Conservation (phyloP, 805 yeast species). For the Pichia eremophila region DNA sequence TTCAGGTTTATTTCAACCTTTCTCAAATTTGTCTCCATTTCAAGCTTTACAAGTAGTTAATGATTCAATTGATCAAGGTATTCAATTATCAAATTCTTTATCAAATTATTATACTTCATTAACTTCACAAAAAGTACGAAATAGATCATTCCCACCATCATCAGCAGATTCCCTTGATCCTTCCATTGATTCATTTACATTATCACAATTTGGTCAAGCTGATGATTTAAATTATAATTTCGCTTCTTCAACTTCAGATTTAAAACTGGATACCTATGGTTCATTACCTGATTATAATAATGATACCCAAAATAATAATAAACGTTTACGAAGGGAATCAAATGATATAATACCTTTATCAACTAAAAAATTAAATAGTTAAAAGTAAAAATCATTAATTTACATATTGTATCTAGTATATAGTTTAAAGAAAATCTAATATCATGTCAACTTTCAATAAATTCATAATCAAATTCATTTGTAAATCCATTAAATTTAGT, state of each 20-base stretch:
- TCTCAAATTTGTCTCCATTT: constrained; percentile 9
- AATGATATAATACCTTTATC: background rate
- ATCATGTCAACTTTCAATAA: background rate
- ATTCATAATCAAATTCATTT: constrained; percentile 48
- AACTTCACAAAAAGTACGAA: background rate
- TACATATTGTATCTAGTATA: background rate
- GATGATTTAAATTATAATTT: constrained; percentile 11
- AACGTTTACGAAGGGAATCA: constrained; percentile 15
- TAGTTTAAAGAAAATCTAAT: constrained; percentile 29
- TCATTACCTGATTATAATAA: background rate
- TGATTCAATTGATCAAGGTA: constrained; percentile 16
- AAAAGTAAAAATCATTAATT: background rate
- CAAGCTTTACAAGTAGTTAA: constrained; percentile 15
- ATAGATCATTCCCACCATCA: background rate
- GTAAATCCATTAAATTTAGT: constrained; percentile 87
- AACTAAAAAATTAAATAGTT: background rate
- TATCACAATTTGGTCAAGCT: constrained; percentile 19
- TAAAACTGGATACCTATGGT: background rate
- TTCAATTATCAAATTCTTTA: constrained; percentile 2
- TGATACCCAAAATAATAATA: constrained; percentile 7
- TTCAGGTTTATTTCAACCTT: constrained; percentile 14
- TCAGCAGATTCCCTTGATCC: background rate
- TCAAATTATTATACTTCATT: background rate
- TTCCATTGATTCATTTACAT: background rate
- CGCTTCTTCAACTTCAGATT: background rate